A percentile compares a stretch with the other conserved stretches of the same genome.
phyloP scores from a whole-genome alignment of 73 alveolate species.

The Blepharisma stoltei region DNA sequence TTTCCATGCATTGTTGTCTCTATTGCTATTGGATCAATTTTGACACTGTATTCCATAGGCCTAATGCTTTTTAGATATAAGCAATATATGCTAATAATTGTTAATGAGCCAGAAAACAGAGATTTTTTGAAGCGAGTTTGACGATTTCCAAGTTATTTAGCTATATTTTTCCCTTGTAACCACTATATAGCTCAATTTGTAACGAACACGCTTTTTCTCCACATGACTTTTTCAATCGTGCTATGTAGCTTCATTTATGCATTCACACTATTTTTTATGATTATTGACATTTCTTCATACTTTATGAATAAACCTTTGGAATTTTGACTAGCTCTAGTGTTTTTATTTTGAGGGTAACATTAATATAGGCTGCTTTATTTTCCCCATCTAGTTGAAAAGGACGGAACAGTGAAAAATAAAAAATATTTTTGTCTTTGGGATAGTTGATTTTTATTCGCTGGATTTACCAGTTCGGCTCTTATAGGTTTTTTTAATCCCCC shows the following conservation, averaged over 20 bases:
- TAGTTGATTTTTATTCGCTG: neutral
- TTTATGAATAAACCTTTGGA: neutral
- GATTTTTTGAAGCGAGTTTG: neutral
- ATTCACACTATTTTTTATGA: too few relatives aligned
- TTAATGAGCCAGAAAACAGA: neutral
- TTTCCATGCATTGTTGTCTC: neutral
- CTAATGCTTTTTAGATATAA: neutral
- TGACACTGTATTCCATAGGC: neutral
- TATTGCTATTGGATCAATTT: neutral
- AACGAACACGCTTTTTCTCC: neutral
- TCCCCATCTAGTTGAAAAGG: neutral
- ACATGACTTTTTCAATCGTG: neutral
- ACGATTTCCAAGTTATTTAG: neutral
- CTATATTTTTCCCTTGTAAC: neutral
- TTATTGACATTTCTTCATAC: too few relatives aligned
- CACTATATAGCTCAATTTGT: neutral
- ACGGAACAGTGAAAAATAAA: neutral
- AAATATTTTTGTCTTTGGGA: conserved; percentile 14
- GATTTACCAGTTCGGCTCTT: neutral
- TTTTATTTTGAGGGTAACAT: neutral
- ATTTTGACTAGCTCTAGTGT: neutral
- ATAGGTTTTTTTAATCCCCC: neutral
- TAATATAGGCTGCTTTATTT: neutral
- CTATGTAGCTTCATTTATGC: too few relatives aligned
- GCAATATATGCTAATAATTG: neutral